Base-by-base conservation (phyloP, 1,284 basidiomycete genomes). In the Ganoderma sinense region DNA sequence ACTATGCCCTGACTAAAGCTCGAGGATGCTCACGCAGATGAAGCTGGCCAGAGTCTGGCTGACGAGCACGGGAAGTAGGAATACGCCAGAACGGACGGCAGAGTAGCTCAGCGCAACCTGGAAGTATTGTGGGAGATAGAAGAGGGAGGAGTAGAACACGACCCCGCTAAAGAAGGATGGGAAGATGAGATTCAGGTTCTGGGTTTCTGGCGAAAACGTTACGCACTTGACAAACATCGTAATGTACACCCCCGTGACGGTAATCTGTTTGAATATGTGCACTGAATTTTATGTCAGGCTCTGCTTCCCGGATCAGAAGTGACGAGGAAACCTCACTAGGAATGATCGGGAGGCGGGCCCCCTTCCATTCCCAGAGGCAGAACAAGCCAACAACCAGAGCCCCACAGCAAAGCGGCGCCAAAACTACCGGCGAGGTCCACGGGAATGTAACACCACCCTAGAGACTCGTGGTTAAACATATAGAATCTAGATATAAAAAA, bases 81-180 rank as follows among this genome's bases (percentile, higher is more conserved):
- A 87, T 5, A 91, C 82, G 2, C 90, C 91, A 8, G 84, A 84
- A 26, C 86, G 86, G 48, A 93, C 87, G 0, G 92, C 88, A 8
- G 86, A 85, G 71, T 85, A 91, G 2, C 88, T 89, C 23, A 91
- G 81, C 2, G 88, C 90, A 3, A 93, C 87, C 80, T 94, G 93
- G 78, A 93, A 92, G 78, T 89, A 94, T 71, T 93, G 90, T 0
- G 92, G 92, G 0, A 94, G 84, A 74, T 92, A 91, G 75, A 87
- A 91, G 13, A 90, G 73, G 2, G 87, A 83, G 3, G 86, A 88
- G 78, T 86, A 90, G 78, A 90, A 89, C 8, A 89, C 83, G 73
- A 89, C 87, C 13, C 89, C 86, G 62, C 86, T 87, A 70, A 33
- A 18, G 73, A 8, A 5, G 26, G 14, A 8, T 11, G 45, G n/a